Evolutionary conservation across 257 asterid genomes (phyloP).

Genomic region (Solanum tarijense): DNA sequence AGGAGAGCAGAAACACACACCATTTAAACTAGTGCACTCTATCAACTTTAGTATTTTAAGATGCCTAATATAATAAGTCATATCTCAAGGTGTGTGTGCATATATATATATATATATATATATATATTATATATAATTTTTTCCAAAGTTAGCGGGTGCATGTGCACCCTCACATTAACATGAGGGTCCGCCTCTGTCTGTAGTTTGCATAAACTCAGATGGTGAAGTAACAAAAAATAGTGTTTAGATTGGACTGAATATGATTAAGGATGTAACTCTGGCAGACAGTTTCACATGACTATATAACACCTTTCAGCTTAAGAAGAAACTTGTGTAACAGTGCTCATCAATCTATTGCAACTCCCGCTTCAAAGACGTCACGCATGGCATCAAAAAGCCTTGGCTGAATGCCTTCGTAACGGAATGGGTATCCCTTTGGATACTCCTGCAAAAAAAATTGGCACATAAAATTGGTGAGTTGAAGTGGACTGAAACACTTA

Average conservation of each 20-base stretch:
- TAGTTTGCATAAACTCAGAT: not conserved
- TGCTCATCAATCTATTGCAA: conserved; percentile 4
- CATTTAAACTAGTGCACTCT: not conserved
- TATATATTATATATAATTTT: too few species aligned
- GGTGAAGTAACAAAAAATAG: not conserved
- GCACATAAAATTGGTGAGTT: not conserved
- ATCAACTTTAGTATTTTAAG: not conserved
- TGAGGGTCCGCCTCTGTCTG: not conserved
- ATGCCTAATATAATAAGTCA: not conserved
- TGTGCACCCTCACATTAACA: too few species aligned
- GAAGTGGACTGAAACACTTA: not conserved
- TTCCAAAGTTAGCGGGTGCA: not conserved
- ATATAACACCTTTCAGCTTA: not conserved
- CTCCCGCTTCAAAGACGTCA: conserved; percentile 28
- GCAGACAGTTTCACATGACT: not conserved
- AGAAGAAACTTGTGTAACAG: not conserved
- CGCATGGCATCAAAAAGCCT: conserved; percentile 25
- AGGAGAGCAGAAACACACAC: not conserved
- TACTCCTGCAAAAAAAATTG: not conserved
- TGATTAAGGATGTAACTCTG: not conserved
- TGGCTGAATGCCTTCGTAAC: not conserved
- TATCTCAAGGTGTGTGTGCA: not conserved
- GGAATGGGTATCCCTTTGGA: not conserved
- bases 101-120: too few species aligned
- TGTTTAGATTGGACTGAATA: not conserved